These are phyloP conservation scores for Agroathelia rolfsii DNA, from an alignment of 1,284 basidiomycete genomes.

Conservation along the genomic window DNA sequence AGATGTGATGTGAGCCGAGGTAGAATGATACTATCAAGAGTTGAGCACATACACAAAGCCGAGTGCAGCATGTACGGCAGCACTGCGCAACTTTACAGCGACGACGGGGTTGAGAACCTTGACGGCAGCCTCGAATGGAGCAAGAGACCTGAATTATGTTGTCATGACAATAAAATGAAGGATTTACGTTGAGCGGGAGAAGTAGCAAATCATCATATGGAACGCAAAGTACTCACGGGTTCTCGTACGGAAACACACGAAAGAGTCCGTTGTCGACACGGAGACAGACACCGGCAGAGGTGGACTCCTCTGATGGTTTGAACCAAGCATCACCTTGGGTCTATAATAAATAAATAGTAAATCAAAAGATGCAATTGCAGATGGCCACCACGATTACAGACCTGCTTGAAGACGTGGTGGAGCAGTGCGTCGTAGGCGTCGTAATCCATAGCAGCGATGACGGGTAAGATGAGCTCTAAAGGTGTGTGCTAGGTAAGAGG, in stretches of 20 bases:
- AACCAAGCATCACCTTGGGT: conserved; percentile 70
- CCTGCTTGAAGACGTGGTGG: conserved; percentile 51
- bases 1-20: conserved; percentile 3
- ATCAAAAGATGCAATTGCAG: conserved; percentile 30
- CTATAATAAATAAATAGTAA: conserved; percentile 27
- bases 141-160: conserved; percentile 39
- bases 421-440: conserved; percentile 64
- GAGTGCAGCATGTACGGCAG: conserved; percentile 73
- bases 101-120: conserved; percentile 67
- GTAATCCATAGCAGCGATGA: conserved; percentile 45
- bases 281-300: conserved; percentile 60
- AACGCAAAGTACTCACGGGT: too few species aligned
- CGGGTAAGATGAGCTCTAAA: conserved; percentile 5
- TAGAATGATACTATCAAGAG: background rate
- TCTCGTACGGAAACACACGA: conserved; percentile 64
- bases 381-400: conserved; percentile 12
- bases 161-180: too few species aligned
- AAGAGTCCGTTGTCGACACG: conserved; percentile 52
- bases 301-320: conserved; percentile 63
- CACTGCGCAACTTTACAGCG: conserved; percentile 70
- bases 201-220: too few species aligned
- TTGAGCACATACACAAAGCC: conserved; percentile 45
- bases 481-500: too few species aligned
- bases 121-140: conserved; percentile 64
- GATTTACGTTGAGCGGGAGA: too few species aligned